A percentile compares a stretch with the other conserved stretches of the same genome.
phyloP scores from a whole-genome alignment of 495 filamentous ascomycete genomes.

The Trichoderma asperelloides region DNA sequence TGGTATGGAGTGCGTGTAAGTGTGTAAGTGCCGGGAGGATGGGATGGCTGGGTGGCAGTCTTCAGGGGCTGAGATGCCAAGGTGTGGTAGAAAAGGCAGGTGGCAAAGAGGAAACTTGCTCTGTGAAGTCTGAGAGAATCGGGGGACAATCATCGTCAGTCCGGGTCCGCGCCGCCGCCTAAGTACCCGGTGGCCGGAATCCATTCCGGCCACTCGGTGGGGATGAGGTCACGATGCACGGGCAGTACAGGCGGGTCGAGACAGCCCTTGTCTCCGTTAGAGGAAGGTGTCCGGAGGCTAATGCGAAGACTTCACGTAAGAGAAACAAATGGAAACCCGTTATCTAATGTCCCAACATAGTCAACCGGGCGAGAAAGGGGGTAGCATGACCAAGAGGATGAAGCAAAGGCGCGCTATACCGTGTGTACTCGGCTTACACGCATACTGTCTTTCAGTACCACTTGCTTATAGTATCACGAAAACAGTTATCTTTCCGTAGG shows the following conservation, averaged over 20 bases:
- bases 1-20: neutral
- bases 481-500: too few species aligned
- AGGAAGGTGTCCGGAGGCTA: slow-evolving; percentile 4
- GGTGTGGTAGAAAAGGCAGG: neutral
- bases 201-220: slow-evolving; percentile 45
- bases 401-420: neutral
- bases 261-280: neutral
- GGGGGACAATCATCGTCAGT: slow-evolving; percentile 14
- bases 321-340: neutral
- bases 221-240: slow-evolving; percentile 4
- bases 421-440: neutral
- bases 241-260: neutral
- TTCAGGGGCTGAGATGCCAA: neutral
- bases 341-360: neutral
- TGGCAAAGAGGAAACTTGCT: neutral
- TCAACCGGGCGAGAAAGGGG: neutral
- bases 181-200: slow-evolving; percentile 54
- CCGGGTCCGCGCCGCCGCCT: slow-evolving; percentile 31
- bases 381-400: neutral
- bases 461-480: too few species aligned
- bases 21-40: neutral
- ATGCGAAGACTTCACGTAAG: slow-evolving; percentile 3
- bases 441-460: neutral
- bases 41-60: neutral
- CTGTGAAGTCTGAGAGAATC: neutral